phyloP scores from a whole-genome alignment of 31 red algal species.

The Asparagopsis taxiformis region DNA sequence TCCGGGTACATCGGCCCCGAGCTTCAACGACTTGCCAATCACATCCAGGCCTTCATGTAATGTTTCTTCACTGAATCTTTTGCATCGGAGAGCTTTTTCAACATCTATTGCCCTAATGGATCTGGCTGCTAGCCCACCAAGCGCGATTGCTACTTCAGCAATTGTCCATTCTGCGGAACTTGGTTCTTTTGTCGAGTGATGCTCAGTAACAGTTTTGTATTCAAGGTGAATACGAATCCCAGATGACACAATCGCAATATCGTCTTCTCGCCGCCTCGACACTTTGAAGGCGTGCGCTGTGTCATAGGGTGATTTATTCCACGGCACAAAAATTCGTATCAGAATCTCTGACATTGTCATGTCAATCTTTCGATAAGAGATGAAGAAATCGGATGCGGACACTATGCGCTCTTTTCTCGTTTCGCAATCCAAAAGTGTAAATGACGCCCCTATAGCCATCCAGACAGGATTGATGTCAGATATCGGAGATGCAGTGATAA shows the following conservation, averaged over 20 bases:
- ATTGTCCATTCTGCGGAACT: conserved; percentile 6
- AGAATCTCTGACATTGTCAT: conserved; percentile 55
- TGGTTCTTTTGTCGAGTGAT: too few relatives aligned
- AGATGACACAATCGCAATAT: conserved; percentile 90
- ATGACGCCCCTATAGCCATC: conserved; percentile 57
- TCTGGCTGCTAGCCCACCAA: conserved; percentile 64
- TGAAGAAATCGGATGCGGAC: conserved; percentile 67
- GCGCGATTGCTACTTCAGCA: conserved; percentile 26
- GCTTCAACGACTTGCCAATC: conserved; percentile 13
- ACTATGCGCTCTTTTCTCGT: conserved; percentile 17
- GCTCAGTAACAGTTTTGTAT: too few relatives aligned
- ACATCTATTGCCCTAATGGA: conserved; percentile 32
- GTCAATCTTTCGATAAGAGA: conserved; percentile 65
- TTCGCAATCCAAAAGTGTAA: conserved; percentile 31
- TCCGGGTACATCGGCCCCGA: conserved; percentile 64
- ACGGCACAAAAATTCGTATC: conserved; percentile 47
- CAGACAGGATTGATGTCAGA: conserved; percentile 88
- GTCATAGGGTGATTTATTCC: conserved; percentile 55
- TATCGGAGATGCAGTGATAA: conserved; percentile 90
- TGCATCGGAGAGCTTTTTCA: conserved; percentile 18
- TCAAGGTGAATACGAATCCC: conserved; percentile 56
- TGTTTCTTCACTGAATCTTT: conserved; percentile 21
- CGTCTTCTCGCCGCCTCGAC: conserved; percentile 78
- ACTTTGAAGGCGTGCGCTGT: conserved; percentile 60
- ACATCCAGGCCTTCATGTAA: conserved; percentile 29